Evolutionary conservation across 768 basidiomycete species (phyloP).

Genomic region (Trametes maxima): DNA sequence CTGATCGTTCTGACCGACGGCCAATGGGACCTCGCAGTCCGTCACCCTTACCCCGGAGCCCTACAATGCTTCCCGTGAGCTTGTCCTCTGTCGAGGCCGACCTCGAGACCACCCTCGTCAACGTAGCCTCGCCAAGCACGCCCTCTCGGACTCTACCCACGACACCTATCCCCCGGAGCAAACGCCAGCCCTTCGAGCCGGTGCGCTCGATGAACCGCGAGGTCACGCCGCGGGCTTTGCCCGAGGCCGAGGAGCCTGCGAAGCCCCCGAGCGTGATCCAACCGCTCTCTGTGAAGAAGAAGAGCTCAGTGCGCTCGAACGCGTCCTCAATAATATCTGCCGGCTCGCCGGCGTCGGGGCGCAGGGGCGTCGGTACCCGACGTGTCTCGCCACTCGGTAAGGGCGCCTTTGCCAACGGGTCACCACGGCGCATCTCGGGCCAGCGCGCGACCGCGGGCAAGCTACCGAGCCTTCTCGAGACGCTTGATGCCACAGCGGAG

Average conservation of each 20-base stretch:
- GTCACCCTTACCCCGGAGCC: conserved; percentile 63
- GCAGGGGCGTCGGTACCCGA: conserved; percentile 39
- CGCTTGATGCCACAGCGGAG: conserved; percentile 10
- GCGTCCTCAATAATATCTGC: conserved; percentile 17
- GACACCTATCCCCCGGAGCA: conserved; percentile 67
- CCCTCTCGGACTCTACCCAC: conserved; percentile 28
- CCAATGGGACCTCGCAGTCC: conserved; percentile 76
- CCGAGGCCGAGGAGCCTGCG: conserved; percentile 34
- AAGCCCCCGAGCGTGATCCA: conserved; percentile 54
- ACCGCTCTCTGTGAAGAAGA: conserved; percentile 86
- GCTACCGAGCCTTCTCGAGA: conserved; percentile 3
- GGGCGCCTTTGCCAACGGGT: conserved; percentile 22
- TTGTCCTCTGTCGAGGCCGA: conserved; percentile 46
- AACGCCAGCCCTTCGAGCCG: conserved; percentile 65
- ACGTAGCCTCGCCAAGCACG: conserved; percentile 26
- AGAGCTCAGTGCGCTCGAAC: conserved; percentile 59
- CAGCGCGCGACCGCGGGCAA: conserved; percentile 11
- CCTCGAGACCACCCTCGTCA: conserved; percentile 42
- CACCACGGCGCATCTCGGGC: conserved; percentile 27
- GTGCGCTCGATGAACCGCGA: conserved; percentile 48
- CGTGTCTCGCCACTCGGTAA: conserved; percentile 44
- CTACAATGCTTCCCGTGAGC: conserved; percentile 29
- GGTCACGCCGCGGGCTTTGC: conserved; percentile 45
- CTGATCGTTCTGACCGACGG: conserved; percentile 59
- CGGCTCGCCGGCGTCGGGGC: conserved; percentile 35